Evolutionary conservation across 345 rosid species (phyloP).

Genomic region (Limnanthes douglasii): DNA sequence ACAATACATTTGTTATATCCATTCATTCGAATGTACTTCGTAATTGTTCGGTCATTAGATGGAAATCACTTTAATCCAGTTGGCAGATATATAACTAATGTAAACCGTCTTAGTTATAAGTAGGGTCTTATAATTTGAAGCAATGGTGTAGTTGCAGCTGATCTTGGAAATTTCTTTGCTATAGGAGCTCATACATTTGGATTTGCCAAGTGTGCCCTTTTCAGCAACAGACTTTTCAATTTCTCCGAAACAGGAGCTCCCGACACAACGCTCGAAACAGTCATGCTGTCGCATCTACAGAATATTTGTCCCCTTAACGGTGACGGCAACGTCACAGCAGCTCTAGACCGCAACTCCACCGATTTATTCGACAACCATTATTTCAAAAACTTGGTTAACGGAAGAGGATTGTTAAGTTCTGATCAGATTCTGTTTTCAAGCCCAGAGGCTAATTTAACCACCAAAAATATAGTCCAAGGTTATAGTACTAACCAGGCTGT

Average conservation of each 20-base stretch:
- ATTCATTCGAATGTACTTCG: background rate
- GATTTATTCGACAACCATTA: constrained; percentile 44
- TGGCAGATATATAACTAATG: background rate
- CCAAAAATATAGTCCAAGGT: constrained; percentile 30
- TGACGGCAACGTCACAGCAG: constrained; percentile 16
- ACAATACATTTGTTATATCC: background rate
- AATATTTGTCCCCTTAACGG: constrained; percentile 29
- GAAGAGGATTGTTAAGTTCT: constrained; percentile 45
- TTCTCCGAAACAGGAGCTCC: constrained; percentile 23
- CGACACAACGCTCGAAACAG: constrained; percentile 26
- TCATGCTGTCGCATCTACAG: constrained; percentile 20
- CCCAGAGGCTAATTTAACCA: constrained; percentile 25
- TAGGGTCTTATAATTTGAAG: too few relatives aligned
- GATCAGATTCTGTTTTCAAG: constrained; percentile 47
- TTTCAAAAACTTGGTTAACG: constrained; percentile 28
- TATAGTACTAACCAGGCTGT: constrained; percentile 16
- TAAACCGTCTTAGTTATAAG: background rate
- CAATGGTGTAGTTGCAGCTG: too few relatives aligned
- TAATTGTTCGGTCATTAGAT: background rate
- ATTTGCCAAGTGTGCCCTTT: constrained; percentile 34
- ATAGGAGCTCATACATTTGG: constrained; percentile 57
- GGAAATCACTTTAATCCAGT: background rate
- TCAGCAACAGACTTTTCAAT: constrained; percentile 35
- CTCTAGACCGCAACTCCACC: constrained; percentile 28
- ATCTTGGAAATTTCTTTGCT: background rate